phyloP scores from a whole-genome alignment of 345 rosid species.

The Brassica incana region DNA sequence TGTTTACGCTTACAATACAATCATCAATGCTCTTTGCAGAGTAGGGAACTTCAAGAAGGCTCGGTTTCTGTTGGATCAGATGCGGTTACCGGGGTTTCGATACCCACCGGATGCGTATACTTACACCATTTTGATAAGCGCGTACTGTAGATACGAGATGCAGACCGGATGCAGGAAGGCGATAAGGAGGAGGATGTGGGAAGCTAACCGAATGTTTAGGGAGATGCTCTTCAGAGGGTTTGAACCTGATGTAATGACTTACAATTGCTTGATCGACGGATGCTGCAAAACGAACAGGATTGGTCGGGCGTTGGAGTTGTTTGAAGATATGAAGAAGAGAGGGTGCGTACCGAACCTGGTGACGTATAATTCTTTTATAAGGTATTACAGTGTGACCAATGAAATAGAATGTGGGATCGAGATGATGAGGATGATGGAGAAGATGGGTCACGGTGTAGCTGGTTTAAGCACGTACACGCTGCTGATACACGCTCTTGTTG shows the following conservation, averaged over 20 bases:
- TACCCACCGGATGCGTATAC: constrained; percentile 74
- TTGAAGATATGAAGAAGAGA: constrained; percentile 70
- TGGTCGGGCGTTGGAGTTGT: constrained; percentile 73
- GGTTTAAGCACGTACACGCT: constrained; percentile 71
- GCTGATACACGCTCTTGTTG: constrained; percentile 77
- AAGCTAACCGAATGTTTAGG: constrained; percentile 82
- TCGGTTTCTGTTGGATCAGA: constrained; percentile 65
- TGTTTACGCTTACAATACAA: constrained; percentile 71
- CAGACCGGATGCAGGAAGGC: constrained; percentile 85
- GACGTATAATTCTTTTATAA: constrained; percentile 76
- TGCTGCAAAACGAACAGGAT: constrained; percentile 76
- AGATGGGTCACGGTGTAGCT: constrained; percentile 66
- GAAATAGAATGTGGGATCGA: constrained; percentile 71
- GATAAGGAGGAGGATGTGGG: constrained; percentile 78
- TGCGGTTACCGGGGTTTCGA: constrained; percentile 82
- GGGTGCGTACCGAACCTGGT: constrained; percentile 70
- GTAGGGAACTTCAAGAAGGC: constrained; percentile 84
- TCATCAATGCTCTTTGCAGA: constrained; percentile 69
- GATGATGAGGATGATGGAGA: constrained; percentile 74
- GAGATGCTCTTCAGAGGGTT: constrained; percentile 81
- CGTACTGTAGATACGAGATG: constrained; percentile 72
- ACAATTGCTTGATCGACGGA: constrained; percentile 86
- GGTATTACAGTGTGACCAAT: constrained; percentile 74
- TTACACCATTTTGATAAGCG: constrained; percentile 69
- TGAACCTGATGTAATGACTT: constrained; percentile 78